These are phyloP conservation scores for Rachicladosporium sp. DNA, from an alignment of 2,329 filamentous ascomycete genomes.

Conservation along the genomic window DNA sequence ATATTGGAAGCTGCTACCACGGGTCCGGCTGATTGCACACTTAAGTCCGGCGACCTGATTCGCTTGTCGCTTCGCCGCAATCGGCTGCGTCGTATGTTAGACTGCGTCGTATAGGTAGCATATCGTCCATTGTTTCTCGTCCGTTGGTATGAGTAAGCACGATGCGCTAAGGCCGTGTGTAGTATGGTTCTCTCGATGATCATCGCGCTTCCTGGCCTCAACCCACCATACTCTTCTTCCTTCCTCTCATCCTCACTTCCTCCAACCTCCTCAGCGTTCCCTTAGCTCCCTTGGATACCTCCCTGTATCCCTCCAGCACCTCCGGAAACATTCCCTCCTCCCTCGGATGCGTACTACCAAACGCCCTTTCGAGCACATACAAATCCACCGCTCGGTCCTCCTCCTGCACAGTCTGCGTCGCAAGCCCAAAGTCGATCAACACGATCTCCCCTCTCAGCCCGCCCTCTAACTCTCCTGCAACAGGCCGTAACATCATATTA, in stretches of 20 bases:
- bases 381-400: slow-evolving; percentile 93
- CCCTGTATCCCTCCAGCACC: slow-evolving; percentile 60
- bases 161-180: too few species aligned
- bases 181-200: too few species aligned
- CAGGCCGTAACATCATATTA: slow-evolving; percentile 71
- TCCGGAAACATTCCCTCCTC: slow-evolving; percentile 74
- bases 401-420: slow-evolving; percentile 66
- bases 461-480: neutral
- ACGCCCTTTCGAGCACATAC: slow-evolving; percentile 89
- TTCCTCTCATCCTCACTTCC: slow-evolving; percentile 82
- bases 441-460: slow-evolving; percentile 60
- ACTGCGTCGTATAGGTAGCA: too few species aligned
- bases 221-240: slow-evolving; percentile 95
- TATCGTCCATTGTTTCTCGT: too few species aligned
- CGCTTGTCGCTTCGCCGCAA: too few species aligned
- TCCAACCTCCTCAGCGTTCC: slow-evolving; percentile 71
- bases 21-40: too few species aligned
- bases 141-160: too few species aligned
- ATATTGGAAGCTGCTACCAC: too few species aligned
- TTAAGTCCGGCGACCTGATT: too few species aligned
- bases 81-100: too few species aligned
- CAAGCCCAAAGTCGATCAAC: slow-evolving; percentile 89
- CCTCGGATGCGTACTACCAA: slow-evolving; percentile 84
- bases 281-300: slow-evolving; percentile 59
- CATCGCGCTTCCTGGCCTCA: slow-evolving; percentile 31